Evolutionary conservation across 495 filamentous ascomycete species (phyloP).

Genomic region (Lasiosphaeria miniovina): DNA sequence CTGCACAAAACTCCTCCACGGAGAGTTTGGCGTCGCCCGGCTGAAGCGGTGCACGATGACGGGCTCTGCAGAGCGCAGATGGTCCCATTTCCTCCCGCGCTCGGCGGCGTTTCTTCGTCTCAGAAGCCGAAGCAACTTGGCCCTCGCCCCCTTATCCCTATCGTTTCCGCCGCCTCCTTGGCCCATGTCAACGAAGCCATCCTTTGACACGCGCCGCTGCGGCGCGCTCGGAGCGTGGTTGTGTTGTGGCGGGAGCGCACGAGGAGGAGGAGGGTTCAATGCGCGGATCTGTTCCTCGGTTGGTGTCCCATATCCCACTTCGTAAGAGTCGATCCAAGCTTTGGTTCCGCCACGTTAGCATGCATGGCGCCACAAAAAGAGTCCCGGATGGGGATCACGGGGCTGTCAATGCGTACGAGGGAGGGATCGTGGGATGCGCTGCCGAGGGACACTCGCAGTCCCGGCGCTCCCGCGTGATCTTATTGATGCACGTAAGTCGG

Average conservation of each 20-base stretch:
- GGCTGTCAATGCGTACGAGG: conserved; percentile 33
- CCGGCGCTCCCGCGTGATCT: conserved; percentile 16
- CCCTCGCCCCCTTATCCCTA: conserved; percentile 19
- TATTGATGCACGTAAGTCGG: conserved; percentile 22
- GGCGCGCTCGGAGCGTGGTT: conserved; percentile 51
- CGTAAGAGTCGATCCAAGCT: conserved; percentile 58
- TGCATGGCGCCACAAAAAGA: background rate
- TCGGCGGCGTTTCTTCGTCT: conserved; percentile 33
- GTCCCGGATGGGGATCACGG: background rate
- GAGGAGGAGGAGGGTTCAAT: conserved; percentile 40
- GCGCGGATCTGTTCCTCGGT: conserved; percentile 33
- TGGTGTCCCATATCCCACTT: conserved; percentile 33
- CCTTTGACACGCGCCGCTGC: conserved; percentile 47
- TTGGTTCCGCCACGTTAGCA: conserved; percentile 20
- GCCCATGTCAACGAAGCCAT: conserved; percentile 51
- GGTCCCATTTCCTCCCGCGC: conserved; percentile 55
- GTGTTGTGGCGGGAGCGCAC: conserved; percentile 57
- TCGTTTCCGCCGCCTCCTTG: conserved; percentile 25
- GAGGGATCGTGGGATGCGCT: conserved; percentile 30
- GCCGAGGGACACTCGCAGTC: conserved; percentile 10
- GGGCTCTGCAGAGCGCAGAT: conserved; percentile 51
- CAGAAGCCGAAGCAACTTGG: conserved; percentile 28
- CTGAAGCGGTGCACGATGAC: conserved; percentile 51
- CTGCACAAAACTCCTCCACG: conserved; percentile 47
- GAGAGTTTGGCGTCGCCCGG: conserved; percentile 36